Percentiles rank a stretch among this genome's conserved stretches.
Conservation (phyloP, 2,329 filamentous ascomycete genomes). For the Akanthomyces muscarius region DNA sequence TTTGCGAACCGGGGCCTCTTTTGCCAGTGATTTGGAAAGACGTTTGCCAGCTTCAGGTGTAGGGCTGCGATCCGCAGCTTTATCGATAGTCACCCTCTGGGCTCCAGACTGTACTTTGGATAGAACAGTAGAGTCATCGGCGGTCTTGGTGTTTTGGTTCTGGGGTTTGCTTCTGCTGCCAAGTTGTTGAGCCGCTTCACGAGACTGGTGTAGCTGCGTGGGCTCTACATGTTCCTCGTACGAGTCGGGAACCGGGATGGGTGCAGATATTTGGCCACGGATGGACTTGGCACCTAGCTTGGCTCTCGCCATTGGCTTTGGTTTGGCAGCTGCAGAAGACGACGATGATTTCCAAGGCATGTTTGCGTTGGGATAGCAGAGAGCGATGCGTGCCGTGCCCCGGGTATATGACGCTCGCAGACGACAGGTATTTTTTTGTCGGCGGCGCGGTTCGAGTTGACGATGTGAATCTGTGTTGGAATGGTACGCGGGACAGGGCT, state of each 20-base stretch:
- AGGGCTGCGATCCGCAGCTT: not conserved
- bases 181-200: not conserved
- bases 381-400: not conserved
- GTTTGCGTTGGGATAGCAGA: not conserved
- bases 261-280: slow-evolving; percentile 57
- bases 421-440: not conserved
- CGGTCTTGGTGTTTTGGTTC: not conserved
- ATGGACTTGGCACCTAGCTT: slow-evolving; percentile 38
- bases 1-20: slow-evolving; percentile 44
- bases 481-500: slow-evolving; percentile 4
- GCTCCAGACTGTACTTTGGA: not conserved
- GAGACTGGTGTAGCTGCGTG: not conserved
- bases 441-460: not conserved
- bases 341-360: slow-evolving; percentile 13
- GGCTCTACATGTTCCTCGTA: slow-evolving; percentile 50
- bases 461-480: not conserved
- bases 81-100: not conserved
- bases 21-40: slow-evolving; percentile 26
- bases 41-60: slow-evolving; percentile 38
- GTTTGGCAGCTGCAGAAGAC: not conserved
- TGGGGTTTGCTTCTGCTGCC: not conserved
- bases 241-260: slow-evolving; percentile 51
- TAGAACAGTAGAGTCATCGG: not conserved
- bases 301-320: slow-evolving; percentile 1
- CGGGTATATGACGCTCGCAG: not conserved